Conservation (phyloP, 2,329 filamentous ascomycete genomes). For the Fusarium sp. region DNA sequence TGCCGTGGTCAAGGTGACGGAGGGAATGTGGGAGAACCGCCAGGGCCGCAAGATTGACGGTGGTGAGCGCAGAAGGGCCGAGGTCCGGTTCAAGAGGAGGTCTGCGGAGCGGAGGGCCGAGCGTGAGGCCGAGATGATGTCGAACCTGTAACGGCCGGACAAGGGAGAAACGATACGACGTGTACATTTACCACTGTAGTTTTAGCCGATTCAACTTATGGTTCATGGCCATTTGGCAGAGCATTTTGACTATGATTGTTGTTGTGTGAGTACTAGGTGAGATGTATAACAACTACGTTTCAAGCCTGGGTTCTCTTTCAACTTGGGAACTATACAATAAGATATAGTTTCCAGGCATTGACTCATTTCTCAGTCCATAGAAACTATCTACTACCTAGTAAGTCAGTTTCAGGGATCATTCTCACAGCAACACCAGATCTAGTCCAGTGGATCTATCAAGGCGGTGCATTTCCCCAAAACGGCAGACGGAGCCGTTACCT, state of each 20-base stretch:
- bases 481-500: not conserved
- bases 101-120: conserved; percentile 81
- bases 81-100: conserved; percentile 87
- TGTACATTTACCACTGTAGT: conserved; percentile 46
- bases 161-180: conserved; percentile 27
- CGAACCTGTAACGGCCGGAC: conserved; percentile 44
- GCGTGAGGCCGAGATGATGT: conserved; percentile 55
- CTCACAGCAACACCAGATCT: not conserved
- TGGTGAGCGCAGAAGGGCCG: conserved; percentile 88
- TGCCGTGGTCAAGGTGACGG: conserved; percentile 75
- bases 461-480: not conserved
- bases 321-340: not conserved
- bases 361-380: not conserved
- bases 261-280: not conserved
- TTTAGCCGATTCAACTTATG: conserved; percentile 39
- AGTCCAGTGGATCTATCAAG: not conserved
- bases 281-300: not conserved
- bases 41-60: conserved; percentile 93
- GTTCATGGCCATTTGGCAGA: conserved; percentile 29
- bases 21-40: conserved; percentile 93
- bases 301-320: not conserved
- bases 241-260: conserved; percentile 9
- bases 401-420: not conserved
- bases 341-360: not conserved
- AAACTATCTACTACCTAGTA: not conserved